These are phyloP conservation scores for Blepharisma stoltei DNA, from an alignment of 73 alveolate genomes.

Conservation along the genomic window DNA sequence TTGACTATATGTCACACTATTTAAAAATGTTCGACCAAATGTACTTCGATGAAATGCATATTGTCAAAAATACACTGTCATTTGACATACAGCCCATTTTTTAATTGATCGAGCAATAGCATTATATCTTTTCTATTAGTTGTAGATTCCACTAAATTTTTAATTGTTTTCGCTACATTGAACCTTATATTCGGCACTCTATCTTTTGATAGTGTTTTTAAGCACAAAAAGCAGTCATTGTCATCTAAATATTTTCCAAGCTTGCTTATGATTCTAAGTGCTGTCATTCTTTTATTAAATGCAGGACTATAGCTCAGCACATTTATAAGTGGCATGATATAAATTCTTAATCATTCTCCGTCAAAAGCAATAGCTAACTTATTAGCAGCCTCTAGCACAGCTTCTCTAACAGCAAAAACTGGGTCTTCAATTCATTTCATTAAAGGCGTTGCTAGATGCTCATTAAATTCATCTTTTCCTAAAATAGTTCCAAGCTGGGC, in stretches of 20 bases:
- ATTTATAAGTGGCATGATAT: conserved; percentile 43
- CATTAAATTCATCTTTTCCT: conserved; percentile 46
- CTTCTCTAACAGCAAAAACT: conserved; percentile 70
- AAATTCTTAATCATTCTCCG: conserved; percentile 49
- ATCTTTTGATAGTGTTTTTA: conserved; percentile 67
- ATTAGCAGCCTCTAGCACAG: conserved; percentile 40
- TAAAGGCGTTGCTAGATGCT: conserved; percentile 39
- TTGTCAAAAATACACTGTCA: no score
- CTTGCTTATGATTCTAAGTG: conserved; percentile 35
- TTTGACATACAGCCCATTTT: no score
- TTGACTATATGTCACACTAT: no score
- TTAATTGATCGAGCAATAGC: background rate
- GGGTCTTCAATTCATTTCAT: conserved; percentile 56
- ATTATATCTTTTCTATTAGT: background rate
- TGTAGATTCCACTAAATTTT: background rate
- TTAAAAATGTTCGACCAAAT: no score
- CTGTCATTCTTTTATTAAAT: conserved; percentile 56
- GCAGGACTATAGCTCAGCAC: conserved; percentile 42
- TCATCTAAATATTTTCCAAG: conserved; percentile 33
- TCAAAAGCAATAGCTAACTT: conserved; percentile 43
- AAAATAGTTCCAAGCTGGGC: conserved; percentile 46
- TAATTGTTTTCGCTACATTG: conserved; percentile 62
- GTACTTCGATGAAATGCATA: no score
- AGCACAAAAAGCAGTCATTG: conserved; percentile 44
- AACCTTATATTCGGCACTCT: conserved; percentile 74